Percentiles rank a stretch among this genome's conserved stretches.
Evolutionary conservation across 495 filamentous ascomycete genomes (phyloP).

Genomic region (Penicillium paxilli): DNA sequence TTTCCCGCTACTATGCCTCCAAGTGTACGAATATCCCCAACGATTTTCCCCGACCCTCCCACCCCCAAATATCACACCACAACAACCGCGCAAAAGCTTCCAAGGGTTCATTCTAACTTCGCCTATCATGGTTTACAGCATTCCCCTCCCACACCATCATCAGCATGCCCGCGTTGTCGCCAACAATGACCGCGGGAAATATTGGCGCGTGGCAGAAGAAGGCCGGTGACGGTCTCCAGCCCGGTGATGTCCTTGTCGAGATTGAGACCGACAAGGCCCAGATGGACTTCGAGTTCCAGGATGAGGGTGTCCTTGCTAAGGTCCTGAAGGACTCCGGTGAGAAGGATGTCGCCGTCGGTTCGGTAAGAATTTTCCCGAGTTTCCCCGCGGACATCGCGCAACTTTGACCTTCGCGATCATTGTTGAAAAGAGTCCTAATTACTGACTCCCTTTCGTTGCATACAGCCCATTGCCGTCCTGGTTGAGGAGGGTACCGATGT

Average conservation of each 20-base stretch:
- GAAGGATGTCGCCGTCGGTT: slow-evolving; percentile 94
- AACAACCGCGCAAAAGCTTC: neutral
- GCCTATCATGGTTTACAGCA: slow-evolving; percentile 43
- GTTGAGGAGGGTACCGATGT: slow-evolving; percentile 89
- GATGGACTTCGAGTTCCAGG: slow-evolving; percentile 99
- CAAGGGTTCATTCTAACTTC: neutral
- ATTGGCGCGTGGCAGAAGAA: slow-evolving; percentile 99
- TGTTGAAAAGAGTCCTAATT: too few relatives aligned
- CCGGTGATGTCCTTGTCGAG: slow-evolving; percentile 98
- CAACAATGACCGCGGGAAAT: slow-evolving; percentile 95
- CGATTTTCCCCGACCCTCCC: slow-evolving; percentile 6
- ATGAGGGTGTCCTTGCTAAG: slow-evolving; percentile 95
- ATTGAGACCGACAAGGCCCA: slow-evolving; percentile 99
- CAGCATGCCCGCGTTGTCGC: slow-evolving; percentile 97
- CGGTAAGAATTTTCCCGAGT: slow-evolving; percentile 60
- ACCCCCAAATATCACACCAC: too few relatives aligned
- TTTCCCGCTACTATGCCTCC: slow-evolving; percentile 73
- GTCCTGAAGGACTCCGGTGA: slow-evolving; percentile 89
- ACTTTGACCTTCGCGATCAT: neutral
- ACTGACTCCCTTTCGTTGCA: neutral
- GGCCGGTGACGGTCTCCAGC: slow-evolving; percentile 79
- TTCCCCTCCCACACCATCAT: slow-evolving; percentile 94
- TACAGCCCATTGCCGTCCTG: slow-evolving; percentile 91
- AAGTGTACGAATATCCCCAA: slow-evolving; percentile 59
- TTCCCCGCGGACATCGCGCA: slow-evolving; percentile 18